Percentiles rank a stretch among this genome's conserved stretches.
Evolutionary conservation across 2,329 filamentous ascomycete species (phyloP).

Genomic region (Exophiala phaeomuriformis): DNA sequence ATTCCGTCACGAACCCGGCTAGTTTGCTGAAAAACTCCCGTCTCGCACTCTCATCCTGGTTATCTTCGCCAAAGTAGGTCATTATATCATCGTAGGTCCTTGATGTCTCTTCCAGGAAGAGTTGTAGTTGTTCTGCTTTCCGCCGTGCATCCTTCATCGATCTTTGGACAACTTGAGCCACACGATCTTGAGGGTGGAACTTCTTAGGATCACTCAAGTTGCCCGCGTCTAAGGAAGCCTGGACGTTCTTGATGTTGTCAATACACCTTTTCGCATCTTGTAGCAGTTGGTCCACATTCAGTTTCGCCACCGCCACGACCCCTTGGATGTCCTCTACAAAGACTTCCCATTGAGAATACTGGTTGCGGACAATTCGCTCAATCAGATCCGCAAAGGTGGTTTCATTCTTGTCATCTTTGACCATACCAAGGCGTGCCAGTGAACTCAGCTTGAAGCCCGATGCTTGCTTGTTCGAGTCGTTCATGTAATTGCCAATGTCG

Average conservation of each 20-base stretch:
- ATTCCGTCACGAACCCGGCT: slow-evolving; percentile 80
- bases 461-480: slow-evolving; percentile 97
- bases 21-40: slow-evolving; percentile 94
- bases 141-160: slow-evolving; percentile 93
- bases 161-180: slow-evolving; percentile 81
- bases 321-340: slow-evolving; percentile 78
- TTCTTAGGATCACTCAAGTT: slow-evolving; percentile 95
- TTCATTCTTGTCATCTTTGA: slow-evolving; percentile 98
- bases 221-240: slow-evolving; percentile 82
- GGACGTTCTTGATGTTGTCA: slow-evolving; percentile 87
- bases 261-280: slow-evolving; percentile 86
- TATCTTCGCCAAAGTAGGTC: slow-evolving; percentile 92
- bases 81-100: slow-evolving; percentile 91
- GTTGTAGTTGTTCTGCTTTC: slow-evolving; percentile 90
- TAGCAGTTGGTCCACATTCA: slow-evolving; percentile 89
- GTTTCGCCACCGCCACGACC: slow-evolving; percentile 73
- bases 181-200: slow-evolving; percentile 95
- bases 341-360: slow-evolving; percentile 91
- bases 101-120: slow-evolving; percentile 89
- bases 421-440: slow-evolving; percentile 85
- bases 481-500: slow-evolving; percentile 99
- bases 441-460: slow-evolving; percentile 97
- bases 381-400: slow-evolving; percentile 92
- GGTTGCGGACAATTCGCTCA: slow-evolving; percentile 89
- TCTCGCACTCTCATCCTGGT: slow-evolving; percentile 81